Conservation (phyloP, 1,139 yeast species). For the Pneumocystis carinii region DNA sequence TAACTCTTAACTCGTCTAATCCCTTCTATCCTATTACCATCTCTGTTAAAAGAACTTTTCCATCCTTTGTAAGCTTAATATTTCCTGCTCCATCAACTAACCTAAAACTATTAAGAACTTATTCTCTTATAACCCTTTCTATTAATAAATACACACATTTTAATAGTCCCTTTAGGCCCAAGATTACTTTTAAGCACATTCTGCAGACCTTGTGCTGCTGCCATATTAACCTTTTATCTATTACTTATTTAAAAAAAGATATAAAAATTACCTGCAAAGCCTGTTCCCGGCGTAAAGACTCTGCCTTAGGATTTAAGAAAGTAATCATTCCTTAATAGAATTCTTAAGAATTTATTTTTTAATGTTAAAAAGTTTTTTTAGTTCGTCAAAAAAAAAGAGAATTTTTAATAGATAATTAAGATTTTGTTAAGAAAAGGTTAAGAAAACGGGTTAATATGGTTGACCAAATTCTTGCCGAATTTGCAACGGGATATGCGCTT, state of each 20-base stretch:
- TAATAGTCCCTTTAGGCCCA: conserved; percentile 95
- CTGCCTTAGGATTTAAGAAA: conserved; percentile 91
- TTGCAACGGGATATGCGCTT: conserved; percentile 96
- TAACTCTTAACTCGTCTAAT: background rate
- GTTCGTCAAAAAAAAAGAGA: too few species aligned
- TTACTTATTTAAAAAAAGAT: background rate
- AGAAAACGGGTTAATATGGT: conserved; percentile 23
- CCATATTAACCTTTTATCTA: conserved; percentile 58
- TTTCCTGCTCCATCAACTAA: conserved; percentile 94
- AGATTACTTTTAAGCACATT: conserved; percentile 77
- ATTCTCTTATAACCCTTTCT: too few species aligned
- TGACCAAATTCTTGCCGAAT: conserved; percentile 91
- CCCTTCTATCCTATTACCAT: conserved; percentile 33
- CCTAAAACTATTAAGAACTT: conserved; percentile 11
- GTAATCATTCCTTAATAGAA: conserved; percentile 23
- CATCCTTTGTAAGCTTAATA: conserved; percentile 91
- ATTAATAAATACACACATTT: too few species aligned
- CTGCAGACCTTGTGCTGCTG: conserved; percentile 95
- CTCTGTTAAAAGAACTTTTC: conserved; percentile 80
- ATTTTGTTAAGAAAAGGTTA: too few species aligned
- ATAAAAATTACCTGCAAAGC: conserved; percentile 39
- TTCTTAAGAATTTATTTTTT: too few species aligned
- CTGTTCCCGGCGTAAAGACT: conserved; percentile 82
- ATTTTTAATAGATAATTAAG: too few species aligned
- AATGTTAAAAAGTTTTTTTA: too few species aligned